Evolutionary conservation across 495 filamentous ascomycete genomes (phyloP).

Genomic region (Eremomyces bilateralis): DNA sequence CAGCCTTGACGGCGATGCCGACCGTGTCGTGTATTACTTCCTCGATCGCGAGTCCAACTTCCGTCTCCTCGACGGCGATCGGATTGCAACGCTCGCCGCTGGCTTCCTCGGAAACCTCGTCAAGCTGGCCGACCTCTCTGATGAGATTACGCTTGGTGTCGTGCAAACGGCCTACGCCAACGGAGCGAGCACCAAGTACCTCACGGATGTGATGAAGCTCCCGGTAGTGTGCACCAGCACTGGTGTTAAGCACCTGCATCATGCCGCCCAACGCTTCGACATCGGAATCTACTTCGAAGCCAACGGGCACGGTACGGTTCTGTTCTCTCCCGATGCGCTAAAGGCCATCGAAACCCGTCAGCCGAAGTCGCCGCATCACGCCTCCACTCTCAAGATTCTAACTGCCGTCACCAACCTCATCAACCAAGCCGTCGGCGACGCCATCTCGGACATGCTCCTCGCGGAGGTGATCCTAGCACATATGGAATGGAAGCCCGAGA

Average conservation of each 20-base stretch:
- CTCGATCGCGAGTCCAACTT: slow-evolving; percentile 59
- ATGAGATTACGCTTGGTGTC: slow-evolving; percentile 70
- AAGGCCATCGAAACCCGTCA: slow-evolving; percentile 52
- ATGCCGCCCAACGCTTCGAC: slow-evolving; percentile 76
- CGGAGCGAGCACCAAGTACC: slow-evolving; percentile 80
- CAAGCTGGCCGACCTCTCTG: slow-evolving; percentile 50
- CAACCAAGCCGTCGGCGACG: slow-evolving; percentile 95
- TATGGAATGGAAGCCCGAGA: slow-evolving; percentile 72
- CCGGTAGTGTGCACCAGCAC: slow-evolving; percentile 85
- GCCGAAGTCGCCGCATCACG: slow-evolving; percentile 80
- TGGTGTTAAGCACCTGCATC: slow-evolving; percentile 93
- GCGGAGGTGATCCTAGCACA: slow-evolving; percentile 91
- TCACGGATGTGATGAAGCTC: slow-evolving; percentile 67
- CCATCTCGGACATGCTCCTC: slow-evolving; percentile 84
- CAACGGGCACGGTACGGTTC: slow-evolving; percentile 90
- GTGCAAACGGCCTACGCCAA: slow-evolving; percentile 97
- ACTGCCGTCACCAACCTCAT: slow-evolving; percentile 67
- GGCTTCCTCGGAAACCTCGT: slow-evolving; percentile 84
- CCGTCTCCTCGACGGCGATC: slow-evolving; percentile 83
- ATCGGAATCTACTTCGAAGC: slow-evolving; percentile 97
- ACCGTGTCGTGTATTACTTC: slow-evolving; percentile 92
- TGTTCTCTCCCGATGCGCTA: slow-evolving; percentile 71
- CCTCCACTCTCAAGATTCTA: slow-evolving; percentile 61
- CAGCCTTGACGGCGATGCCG: slow-evolving; percentile 86
- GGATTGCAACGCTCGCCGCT: slow-evolving; percentile 84